These are phyloP conservation scores for Paecilomyces sp. DNA, from an alignment of 2,329 filamentous ascomycete species.

Conservation along the genomic window DNA sequence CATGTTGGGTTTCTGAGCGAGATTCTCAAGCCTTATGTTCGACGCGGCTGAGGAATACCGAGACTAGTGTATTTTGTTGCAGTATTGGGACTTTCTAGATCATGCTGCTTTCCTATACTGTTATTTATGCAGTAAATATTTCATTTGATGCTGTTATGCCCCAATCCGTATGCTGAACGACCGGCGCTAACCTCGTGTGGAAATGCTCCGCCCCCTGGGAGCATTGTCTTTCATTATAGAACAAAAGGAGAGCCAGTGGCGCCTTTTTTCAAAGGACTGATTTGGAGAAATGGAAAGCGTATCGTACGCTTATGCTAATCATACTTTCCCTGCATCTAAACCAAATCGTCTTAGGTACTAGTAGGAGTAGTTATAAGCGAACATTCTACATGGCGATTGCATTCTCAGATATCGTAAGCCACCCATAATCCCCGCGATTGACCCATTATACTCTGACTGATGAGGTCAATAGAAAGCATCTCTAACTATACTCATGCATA, in stretches of 20 bases:
- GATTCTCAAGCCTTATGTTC: neutral
- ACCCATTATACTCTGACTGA: neutral
- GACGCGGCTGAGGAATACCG: too few species aligned
- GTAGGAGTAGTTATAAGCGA: neutral
- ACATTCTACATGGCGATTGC: neutral
- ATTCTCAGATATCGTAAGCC: neutral
- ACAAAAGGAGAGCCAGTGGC: neutral
- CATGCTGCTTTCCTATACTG: neutral
- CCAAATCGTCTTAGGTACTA: neutral
- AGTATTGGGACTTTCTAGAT: neutral
- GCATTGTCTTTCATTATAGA: neutral
- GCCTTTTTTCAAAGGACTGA: neutral
- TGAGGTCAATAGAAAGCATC: too few species aligned
- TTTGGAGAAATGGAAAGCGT: neutral
- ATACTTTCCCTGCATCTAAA: neutral
- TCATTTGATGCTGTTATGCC: neutral
- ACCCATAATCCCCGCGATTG: neutral
- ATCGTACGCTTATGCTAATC: neutral
- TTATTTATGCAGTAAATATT: neutral
- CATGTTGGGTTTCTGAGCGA: neutral
- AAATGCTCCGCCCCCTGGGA: neutral
- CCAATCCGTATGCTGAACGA: neutral
- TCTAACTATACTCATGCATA: neutral
- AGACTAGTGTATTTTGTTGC: neutral
- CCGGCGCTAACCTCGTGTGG: neutral